These are phyloP conservation scores for Voacanga thouarsii DNA, from an alignment of 257 asterid genomes.

Conservation along the genomic window DNA sequence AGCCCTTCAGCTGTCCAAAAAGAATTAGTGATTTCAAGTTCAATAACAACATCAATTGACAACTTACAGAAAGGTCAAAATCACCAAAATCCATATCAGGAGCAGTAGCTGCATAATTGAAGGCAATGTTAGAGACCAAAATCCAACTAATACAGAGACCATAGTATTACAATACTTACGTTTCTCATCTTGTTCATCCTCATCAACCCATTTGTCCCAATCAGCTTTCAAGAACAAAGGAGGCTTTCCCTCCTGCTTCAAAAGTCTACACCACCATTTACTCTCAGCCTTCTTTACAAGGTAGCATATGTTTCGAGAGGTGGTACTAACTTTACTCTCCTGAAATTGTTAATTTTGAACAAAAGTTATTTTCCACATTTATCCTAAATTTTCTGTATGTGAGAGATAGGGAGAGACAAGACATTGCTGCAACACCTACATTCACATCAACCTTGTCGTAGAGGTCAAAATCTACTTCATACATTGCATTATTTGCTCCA, in stretches of 20 bases:
- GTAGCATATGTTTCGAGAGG: slow-evolving; percentile 48
- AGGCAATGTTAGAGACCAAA: slow-evolving; percentile 15
- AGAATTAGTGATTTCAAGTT: background rate
- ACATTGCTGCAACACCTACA: slow-evolving; percentile 32
- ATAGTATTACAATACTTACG: slow-evolving; percentile 20
- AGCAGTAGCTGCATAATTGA: slow-evolving; percentile 33
- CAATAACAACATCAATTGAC: background rate
- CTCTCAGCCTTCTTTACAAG: slow-evolving; percentile 72
- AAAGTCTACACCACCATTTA: slow-evolving; percentile 74
- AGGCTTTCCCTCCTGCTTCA: slow-evolving; percentile 54
- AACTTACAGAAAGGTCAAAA: slow-evolving; percentile 56
- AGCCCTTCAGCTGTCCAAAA: background rate
- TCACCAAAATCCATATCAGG: slow-evolving; percentile 42
- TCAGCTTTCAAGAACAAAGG: slow-evolving; percentile 70
- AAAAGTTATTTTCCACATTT: background rate
- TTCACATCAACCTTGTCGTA: slow-evolving; percentile 56
- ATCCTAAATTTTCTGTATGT: background rate
- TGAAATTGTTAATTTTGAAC: slow-evolving; percentile 20
- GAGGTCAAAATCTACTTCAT: slow-evolving; percentile 55
- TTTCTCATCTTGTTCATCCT: slow-evolving; percentile 58
- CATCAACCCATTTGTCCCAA: slow-evolving; percentile 92
- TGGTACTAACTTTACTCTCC: slow-evolving; percentile 58
- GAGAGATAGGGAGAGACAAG: background rate
- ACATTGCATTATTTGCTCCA: slow-evolving; percentile 43
- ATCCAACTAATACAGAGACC: background rate